phyloP scores from a whole-genome alignment of 257 asterid genomes.

The Solanum phureja region DNA sequence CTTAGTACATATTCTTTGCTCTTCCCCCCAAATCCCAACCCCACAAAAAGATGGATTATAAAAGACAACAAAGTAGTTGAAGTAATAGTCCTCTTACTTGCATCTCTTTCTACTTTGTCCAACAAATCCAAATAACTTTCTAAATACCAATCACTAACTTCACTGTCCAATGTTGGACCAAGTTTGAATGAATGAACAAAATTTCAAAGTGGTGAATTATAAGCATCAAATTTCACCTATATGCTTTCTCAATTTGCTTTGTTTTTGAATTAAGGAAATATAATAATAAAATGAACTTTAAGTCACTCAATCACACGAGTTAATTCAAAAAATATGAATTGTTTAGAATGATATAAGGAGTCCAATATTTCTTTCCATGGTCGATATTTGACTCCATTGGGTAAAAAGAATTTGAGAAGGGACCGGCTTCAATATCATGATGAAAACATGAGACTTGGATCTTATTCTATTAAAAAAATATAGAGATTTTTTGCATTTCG shows the following conservation, averaged over 20 bases:
- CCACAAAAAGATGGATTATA: not conserved
- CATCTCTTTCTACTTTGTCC: not conserved
- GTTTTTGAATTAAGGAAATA: not conserved
- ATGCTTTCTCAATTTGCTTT: not conserved
- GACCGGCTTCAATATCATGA: too few species aligned
- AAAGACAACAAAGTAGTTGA: not conserved
- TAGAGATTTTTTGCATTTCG: too few species aligned
- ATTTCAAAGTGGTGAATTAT: not conserved
- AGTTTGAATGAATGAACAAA: not conserved
- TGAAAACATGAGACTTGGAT: too few species aligned
- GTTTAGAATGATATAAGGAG: too few species aligned
- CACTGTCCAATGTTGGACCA: not conserved
- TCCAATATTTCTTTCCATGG: too few species aligned
- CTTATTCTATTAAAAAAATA: too few species aligned
- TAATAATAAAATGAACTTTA: too few species aligned
- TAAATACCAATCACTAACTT: not conserved
- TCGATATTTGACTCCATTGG: too few species aligned
- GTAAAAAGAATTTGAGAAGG: too few species aligned
- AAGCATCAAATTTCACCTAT: not conserved
- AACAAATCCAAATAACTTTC: not conserved
- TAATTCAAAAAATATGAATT: too few species aligned
- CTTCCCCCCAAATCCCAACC: not conserved
- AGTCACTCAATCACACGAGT: too few species aligned
- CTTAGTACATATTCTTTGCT: not conserved
- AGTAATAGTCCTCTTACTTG: not conserved